Conservation (phyloP, 257 asterid species). For the Petrea volubilis region DNA sequence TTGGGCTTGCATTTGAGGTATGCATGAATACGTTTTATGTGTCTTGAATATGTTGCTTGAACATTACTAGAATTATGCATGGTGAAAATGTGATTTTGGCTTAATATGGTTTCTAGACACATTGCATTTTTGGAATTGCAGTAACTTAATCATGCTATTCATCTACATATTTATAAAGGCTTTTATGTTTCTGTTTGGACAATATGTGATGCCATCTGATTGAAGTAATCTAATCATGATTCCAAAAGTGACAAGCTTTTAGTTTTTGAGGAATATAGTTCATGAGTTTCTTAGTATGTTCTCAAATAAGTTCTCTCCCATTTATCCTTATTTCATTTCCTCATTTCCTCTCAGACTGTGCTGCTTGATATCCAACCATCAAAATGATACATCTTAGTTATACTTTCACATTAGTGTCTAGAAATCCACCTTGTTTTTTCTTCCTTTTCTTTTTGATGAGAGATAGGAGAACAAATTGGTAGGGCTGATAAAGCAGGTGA, state of each 20-base stretch:
- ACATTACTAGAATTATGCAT: background rate
- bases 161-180: background rate
- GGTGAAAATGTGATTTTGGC: background rate
- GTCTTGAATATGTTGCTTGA: constrained; percentile 9
- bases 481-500: background rate
- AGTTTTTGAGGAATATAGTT: background rate
- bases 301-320: background rate
- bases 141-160: constrained; percentile 9
- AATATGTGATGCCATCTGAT: background rate
- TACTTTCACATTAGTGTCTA: background rate
- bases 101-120: background rate
- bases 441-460: background rate
- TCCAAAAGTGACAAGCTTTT: background rate
- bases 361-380: background rate
- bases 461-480: background rate
- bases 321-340: background rate
- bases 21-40: constrained; percentile 13
- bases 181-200: background rate
- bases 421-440: no score
- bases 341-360: background rate
- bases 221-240: constrained; percentile 1
- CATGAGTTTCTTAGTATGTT: background rate
- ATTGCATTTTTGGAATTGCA: background rate
- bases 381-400: background rate
- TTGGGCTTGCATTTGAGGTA: constrained; percentile 98